Conservation (phyloP, 108 stramenopile species). For the Cylindrotheca fusiformis region DNA sequence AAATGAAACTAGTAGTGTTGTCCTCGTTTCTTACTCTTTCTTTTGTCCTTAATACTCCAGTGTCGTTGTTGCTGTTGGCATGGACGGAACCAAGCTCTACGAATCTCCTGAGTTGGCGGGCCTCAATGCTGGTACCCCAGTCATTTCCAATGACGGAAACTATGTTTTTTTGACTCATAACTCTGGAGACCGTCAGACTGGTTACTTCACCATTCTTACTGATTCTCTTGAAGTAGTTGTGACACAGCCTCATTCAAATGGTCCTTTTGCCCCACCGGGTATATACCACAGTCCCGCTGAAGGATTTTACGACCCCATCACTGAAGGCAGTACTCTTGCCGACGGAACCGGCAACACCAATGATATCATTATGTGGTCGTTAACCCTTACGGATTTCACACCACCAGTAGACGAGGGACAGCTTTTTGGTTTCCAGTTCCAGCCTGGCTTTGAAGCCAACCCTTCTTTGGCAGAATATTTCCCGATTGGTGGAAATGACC, state of each 20-base stretch:
- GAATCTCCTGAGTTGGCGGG: conserved; percentile 33
- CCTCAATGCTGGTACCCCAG: conserved; percentile 29
- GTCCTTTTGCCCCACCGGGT: conserved; percentile 23
- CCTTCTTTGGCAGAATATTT: neutral
- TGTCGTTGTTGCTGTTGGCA: conserved; percentile 26
- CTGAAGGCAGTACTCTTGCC: conserved; percentile 9
- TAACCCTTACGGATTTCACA: neutral
- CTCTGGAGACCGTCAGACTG: conserved; percentile 9
- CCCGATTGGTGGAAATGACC: neutral
- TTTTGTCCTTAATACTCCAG: conserved; percentile 12
- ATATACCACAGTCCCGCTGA: conserved; percentile 22
- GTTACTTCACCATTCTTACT: conserved; percentile 40
- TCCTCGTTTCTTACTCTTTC: neutral
- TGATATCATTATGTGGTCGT: conserved; percentile 17
- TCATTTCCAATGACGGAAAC: conserved; percentile 34
- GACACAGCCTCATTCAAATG: neutral
- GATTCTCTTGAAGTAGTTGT: conserved; percentile 11
- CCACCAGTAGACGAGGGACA: conserved; percentile 9
- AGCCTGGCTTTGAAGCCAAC: conserved; percentile 1
- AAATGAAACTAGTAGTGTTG: neutral
- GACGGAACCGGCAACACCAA: conserved; percentile 28
- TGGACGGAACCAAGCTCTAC: conserved; percentile 25
- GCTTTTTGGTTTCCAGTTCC: conserved; percentile 33
- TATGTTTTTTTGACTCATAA: conserved; percentile 51
- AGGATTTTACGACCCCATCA: conserved; percentile 26